Base-by-base conservation (phyloP, 192 early-diverging fungal genomes). In the Gigaspora rosea region DNA sequence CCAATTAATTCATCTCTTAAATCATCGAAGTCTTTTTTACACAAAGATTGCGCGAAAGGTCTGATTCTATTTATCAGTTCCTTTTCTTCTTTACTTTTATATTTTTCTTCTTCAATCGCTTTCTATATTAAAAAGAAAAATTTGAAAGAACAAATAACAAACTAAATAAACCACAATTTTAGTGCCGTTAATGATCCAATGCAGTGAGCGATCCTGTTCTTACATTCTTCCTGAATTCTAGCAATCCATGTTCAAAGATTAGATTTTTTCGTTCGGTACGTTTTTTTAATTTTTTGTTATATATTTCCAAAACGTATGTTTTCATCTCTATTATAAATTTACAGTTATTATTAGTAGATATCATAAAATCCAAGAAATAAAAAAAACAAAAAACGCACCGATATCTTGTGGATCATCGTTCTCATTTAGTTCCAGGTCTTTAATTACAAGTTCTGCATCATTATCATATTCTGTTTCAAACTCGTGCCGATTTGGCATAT, bases 401-500 rank as follows among this genome's bases (percentile, higher is more conserved):
- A 88, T 89, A 79, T 99, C 97, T 71, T 95, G 94, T 13, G 87
- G 86, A 10, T 91, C 82, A 77, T 99, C 96, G 54, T 91, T 91
- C 41, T 97, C 96, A 64, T 87, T 88, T 80, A 99, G 94, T 56
- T 90, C 84, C 89, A 99, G 93, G 75, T 99, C 97, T 78, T 98
- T 99, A 67, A 99, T 90, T n/a, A 85, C 79, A 58, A 92, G 88
- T 85, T 99, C 98, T 4, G 97, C 96, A 50, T 97, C 96, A 73
- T 98, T 97, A 64, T 98, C 97, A 75, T 90, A 89, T 82, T 99
- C 98, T n/a, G 87, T 88, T 70, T 99, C 98, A 82, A 98, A 99
- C 83, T 99, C 98, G 32, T 89, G 80, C 22, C 98, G 93, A 15
- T 92, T 92, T 18, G 98, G 98, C 98, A 99, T 99, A 76, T 93